A percentile compares a stretch with the other conserved stretches of the same genome.
These are phyloP conservation scores for Trichophyton rubrum DNA, from an alignment of 2,329 filamentous ascomycete species.

Conservation along the genomic window DNA sequence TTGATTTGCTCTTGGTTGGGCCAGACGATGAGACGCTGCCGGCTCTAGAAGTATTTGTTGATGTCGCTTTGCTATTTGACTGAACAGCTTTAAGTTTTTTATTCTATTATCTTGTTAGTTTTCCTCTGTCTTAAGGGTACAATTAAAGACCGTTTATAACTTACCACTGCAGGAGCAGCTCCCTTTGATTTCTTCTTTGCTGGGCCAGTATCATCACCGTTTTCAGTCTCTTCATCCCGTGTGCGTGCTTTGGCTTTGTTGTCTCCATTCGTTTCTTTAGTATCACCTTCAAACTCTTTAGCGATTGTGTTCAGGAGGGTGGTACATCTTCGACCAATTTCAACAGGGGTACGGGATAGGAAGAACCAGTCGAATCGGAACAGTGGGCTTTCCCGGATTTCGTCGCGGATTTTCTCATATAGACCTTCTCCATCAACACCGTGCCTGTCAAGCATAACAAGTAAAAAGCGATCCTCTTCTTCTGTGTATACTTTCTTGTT, in stretches of 20 bases:
- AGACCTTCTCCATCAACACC: slow-evolving; percentile 84
- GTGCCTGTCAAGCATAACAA: slow-evolving; percentile 84
- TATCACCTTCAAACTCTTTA: slow-evolving; percentile 68
- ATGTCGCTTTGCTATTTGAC: slow-evolving; percentile 57
- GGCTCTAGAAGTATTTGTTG: slow-evolving; percentile 66
- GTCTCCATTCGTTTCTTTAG: slow-evolving; percentile 46
- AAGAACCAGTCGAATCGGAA: slow-evolving; percentile 99
- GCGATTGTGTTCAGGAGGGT: slow-evolving; percentile 90
- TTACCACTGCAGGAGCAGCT: slow-evolving; percentile 58
- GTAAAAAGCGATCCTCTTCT: slow-evolving; percentile 88
- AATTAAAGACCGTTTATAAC: slow-evolving; percentile 19
- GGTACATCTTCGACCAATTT: slow-evolving; percentile 83
- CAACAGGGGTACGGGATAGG: slow-evolving; percentile 80
- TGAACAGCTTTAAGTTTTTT: slow-evolving; percentile 88
- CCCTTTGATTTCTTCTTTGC: slow-evolving; percentile 92
- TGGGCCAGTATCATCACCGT: slow-evolving; percentile 67
- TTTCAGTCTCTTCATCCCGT: slow-evolving; percentile 65
- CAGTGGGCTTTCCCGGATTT: slow-evolving; percentile 84
- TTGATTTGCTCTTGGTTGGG: slow-evolving; percentile 22
- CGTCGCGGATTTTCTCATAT: slow-evolving; percentile 91
- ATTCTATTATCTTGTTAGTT: slow-evolving; percentile 49
- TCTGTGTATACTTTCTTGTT: slow-evolving; percentile 99
- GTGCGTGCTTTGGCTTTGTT: slow-evolving; percentile 49
- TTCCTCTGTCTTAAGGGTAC: neutral
- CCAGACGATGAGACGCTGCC: slow-evolving; percentile 73